Evolutionary conservation across 345 rosid species (phyloP).

Genomic region (Citrus unshiu): DNA sequence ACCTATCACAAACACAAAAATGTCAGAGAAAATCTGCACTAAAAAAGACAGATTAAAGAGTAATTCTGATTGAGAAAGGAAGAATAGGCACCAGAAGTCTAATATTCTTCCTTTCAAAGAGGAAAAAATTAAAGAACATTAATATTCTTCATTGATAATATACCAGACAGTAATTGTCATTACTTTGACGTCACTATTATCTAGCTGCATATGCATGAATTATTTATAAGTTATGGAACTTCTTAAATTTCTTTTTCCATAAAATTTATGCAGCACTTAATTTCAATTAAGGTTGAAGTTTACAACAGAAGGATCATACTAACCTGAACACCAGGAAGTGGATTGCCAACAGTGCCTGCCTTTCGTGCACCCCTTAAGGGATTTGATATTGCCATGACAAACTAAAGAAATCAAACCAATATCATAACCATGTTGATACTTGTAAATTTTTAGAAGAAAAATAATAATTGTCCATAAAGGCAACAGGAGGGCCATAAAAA

Average conservation of each 20-base stretch:
- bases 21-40: neutral
- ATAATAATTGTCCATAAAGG: no score
- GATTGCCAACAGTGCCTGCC: conserved; percentile 97
- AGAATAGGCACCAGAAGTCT: neutral
- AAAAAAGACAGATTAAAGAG: neutral
- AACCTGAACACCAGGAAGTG: conserved; percentile 95
- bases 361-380: conserved; percentile 73
- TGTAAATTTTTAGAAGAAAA: neutral
- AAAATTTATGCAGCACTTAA: neutral
- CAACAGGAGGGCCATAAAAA: no score
- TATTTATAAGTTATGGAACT: neutral
- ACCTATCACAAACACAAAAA: conserved; percentile 43
- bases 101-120: neutral
- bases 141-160: neutral
- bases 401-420: conserved; percentile 39
- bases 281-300: neutral
- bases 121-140: neutral
- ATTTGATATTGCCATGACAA: conserved; percentile 94
- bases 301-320: conserved; percentile 15
- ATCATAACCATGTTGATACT: neutral
- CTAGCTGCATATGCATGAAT: neutral
- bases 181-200: neutral
- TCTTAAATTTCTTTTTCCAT: neutral
- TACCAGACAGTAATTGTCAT: neutral
- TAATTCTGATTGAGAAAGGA: neutral